Evolutionary conservation across 2,329 filamentous ascomycete genomes (phyloP).

Genomic region (Triangularia verruculosa): DNA sequence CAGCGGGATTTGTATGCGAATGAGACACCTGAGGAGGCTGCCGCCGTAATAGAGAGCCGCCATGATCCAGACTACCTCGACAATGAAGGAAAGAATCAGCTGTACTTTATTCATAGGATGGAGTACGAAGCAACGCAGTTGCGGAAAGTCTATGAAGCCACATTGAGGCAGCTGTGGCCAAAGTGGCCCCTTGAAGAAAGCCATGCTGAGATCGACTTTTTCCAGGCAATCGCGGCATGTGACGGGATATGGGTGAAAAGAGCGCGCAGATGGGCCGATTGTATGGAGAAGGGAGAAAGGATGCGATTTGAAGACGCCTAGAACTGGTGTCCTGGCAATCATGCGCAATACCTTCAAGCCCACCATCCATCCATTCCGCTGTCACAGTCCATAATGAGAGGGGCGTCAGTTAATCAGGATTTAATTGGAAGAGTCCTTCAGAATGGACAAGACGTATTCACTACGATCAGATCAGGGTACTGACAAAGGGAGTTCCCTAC

Average conservation of each 20-base stretch:
- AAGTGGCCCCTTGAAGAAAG: constrained; percentile 10
- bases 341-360: too few species aligned
- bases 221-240: constrained; percentile 8
- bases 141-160: constrained; percentile 14
- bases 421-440: too few species aligned
- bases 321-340: too few species aligned
- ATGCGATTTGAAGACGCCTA: constrained; percentile 8
- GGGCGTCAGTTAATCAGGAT: too few species aligned
- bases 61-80: not conserved
- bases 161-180: constrained; percentile 14
- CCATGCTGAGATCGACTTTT: constrained; percentile 8
- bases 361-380: too few species aligned
- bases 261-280: constrained; percentile 12
- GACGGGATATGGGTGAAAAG: constrained; percentile 11
- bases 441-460: too few species aligned
- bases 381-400: too few species aligned
- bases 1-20: constrained; percentile 8
- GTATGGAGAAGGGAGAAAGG: constrained; percentile 8
- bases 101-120: constrained; percentile 17
- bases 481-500: too few species aligned
- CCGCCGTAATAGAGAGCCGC: not conserved
- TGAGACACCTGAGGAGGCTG: not conserved
- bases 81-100: not conserved
- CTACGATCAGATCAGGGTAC: too few species aligned
- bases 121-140: constrained; percentile 18